These are phyloP conservation scores for Tricharina praecox DNA, from an alignment of 495 filamentous ascomycete genomes.

Conservation along the genomic window DNA sequence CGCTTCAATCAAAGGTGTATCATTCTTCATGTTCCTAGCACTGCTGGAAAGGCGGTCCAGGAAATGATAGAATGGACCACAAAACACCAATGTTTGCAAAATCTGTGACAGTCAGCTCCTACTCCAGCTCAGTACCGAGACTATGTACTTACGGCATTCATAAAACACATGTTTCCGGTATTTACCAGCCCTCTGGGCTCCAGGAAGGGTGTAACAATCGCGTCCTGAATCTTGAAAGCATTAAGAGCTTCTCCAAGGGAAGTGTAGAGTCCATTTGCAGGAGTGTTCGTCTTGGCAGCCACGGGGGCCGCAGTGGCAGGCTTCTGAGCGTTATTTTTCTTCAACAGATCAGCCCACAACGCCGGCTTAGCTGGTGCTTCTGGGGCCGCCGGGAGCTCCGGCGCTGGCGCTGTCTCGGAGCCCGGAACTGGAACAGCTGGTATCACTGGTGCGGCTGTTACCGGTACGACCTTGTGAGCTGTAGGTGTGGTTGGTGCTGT, in stretches of 20 bases:
- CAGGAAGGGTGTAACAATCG: conserved; percentile 40
- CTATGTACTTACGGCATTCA: conserved; percentile 72
- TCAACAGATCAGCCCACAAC: conserved; percentile 25
- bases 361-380: conserved; percentile 7
- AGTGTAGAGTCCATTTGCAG: conserved; percentile 8
- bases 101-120: conserved; percentile 37
- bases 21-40: conserved; percentile 79
- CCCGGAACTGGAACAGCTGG: too few species aligned
- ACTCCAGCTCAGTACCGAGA: neutral
- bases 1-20: conserved; percentile 83
- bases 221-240: conserved; percentile 14
- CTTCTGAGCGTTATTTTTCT: conserved; percentile 7
- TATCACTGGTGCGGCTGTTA: neutral
- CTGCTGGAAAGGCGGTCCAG: conserved; percentile 72
- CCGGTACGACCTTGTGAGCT: neutral
- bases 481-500: conserved; percentile 5
- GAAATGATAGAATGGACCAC: conserved; percentile 85
- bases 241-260: conserved; percentile 20
- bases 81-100: conserved; percentile 82
- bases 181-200: conserved; percentile 93
- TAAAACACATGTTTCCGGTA: conserved; percentile 98
- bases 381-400: neutral
- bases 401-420: too few species aligned
- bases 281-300: conserved; percentile 19
- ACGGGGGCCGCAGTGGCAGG: conserved; percentile 1